Conservation (phyloP, 768 basidiomycete genomes). For the Rhizopogon vinicolor region DNA sequence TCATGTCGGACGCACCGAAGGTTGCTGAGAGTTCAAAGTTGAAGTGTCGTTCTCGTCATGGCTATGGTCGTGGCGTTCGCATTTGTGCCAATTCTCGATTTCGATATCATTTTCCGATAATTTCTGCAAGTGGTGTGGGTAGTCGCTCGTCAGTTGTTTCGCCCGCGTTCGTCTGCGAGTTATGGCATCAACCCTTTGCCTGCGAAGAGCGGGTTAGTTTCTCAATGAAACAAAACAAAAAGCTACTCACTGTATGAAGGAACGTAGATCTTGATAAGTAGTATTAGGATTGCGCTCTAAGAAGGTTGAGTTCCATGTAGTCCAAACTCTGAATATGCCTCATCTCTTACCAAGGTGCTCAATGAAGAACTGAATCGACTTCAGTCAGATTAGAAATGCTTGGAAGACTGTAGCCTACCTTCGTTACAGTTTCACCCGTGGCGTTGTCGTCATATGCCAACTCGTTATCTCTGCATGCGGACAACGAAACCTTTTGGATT, state of each 20-base stretch:
- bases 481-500: conserved; percentile 18
- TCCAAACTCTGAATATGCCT: not conserved
- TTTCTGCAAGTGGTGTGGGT: not conserved
- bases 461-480: conserved; percentile 23
- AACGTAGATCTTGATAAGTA: not conserved
- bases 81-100: not conserved
- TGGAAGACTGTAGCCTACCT: conserved; percentile 5
- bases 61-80: not conserved
- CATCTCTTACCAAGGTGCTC: not conserved
- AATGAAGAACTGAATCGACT: not conserved
- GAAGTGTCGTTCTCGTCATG: not conserved
- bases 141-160: too few relatives aligned
- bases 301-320: not conserved
- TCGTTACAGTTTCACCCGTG: conserved; percentile 17
- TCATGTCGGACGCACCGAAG: not conserved
- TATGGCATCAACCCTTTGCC: not conserved
- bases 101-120: not conserved
- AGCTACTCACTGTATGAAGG: not conserved
- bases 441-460: conserved; percentile 16
- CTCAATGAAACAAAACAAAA: not conserved
- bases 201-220: not conserved
- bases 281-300: not conserved
- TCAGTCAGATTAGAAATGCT: not conserved
- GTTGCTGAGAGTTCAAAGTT: not conserved
- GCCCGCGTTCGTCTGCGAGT: not conserved